These are phyloP conservation scores for Mycena vulgaris DNA, from an alignment of 768 basidiomycete genomes.

Conservation along the genomic window DNA sequence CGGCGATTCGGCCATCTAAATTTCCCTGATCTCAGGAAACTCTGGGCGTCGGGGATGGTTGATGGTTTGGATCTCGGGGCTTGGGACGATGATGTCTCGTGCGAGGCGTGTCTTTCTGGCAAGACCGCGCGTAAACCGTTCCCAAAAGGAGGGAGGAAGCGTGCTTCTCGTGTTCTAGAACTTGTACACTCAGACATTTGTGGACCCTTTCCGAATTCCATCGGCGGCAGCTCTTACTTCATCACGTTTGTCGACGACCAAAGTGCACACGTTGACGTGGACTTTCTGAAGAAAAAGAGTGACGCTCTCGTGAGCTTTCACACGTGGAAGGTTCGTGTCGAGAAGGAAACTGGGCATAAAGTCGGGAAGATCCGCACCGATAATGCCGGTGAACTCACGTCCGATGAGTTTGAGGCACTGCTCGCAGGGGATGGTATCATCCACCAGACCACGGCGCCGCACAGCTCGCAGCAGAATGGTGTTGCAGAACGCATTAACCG, in stretches of 20 bases:
- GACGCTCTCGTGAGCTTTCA: background rate
- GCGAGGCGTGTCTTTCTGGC: background rate
- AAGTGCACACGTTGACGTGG: background rate
- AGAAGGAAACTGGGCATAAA: constrained; percentile 2
- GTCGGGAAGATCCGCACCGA: background rate
- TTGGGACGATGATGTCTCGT: background rate
- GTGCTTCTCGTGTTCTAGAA: constrained; percentile 12
- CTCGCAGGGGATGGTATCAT: background rate
- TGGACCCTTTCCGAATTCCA: background rate
- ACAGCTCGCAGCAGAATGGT: constrained; percentile 7
- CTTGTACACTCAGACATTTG: constrained; percentile 10
- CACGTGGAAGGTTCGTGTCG: constrained; percentile 4
- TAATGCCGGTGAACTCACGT: background rate
- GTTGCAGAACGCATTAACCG: constrained; percentile 6
- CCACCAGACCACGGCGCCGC: constrained; percentile 3
- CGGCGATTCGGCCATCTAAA: constrained; percentile 9
- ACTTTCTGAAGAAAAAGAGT: constrained; percentile 1
- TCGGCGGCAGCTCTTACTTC: constrained; percentile 7
- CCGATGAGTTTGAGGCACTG: background rate
- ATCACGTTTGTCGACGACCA: constrained; percentile 13
- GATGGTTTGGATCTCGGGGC: constrained; percentile 9
- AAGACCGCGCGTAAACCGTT: constrained; percentile 10
- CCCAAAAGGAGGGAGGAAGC: background rate
- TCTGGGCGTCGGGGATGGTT: background rate
- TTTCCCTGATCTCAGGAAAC: constrained; percentile 12